These are phyloP conservation scores for Citrus unshiu DNA, from an alignment of 345 rosid species.

Conservation along the genomic window DNA sequence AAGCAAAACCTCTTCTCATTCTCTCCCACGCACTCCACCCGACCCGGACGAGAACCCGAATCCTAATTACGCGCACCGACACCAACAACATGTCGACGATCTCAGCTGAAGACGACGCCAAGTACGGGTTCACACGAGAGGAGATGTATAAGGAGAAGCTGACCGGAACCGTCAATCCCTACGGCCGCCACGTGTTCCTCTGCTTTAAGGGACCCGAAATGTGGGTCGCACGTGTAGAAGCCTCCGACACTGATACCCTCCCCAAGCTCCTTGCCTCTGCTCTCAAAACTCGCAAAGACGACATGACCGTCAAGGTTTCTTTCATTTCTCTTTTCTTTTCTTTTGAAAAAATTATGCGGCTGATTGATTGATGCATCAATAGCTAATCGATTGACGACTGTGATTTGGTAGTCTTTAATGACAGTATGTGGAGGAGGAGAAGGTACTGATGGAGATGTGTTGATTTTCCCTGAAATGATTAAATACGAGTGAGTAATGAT, in stretches of 20 bases:
- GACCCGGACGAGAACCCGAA: neutral
- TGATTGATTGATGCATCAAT: neutral
- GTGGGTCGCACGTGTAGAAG: constrained; percentile 73
- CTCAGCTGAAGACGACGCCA: constrained; percentile 51
- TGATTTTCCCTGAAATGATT: constrained; percentile 91
- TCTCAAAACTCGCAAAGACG: constrained; percentile 60
- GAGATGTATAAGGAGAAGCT: constrained; percentile 78
- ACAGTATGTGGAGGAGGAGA: constrained; percentile 71
- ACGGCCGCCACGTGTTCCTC: constrained; percentile 82
- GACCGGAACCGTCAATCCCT: constrained; percentile 57
- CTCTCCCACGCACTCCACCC: neutral
- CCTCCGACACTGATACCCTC: constrained; percentile 48
- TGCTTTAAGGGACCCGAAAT: constrained; percentile 53
- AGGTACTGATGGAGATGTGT: constrained; percentile 76
- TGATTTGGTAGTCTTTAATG: constrained; percentile 46
- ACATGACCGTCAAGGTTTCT: constrained; percentile 55
- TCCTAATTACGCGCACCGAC: constrained; percentile 8
- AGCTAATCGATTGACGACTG: neutral
- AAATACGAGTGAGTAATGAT: constrained; percentile 64
- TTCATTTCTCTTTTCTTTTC: neutral
- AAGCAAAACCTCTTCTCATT: neutral
- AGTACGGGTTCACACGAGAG: constrained; percentile 68
- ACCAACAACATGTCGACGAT: constrained; percentile 28
- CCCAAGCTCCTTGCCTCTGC: constrained; percentile 64
- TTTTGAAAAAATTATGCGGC: neutral